Evolutionary conservation across 2,329 filamentous ascomycete genomes (phyloP).

Genomic region (Raffaelea arxii): DNA sequence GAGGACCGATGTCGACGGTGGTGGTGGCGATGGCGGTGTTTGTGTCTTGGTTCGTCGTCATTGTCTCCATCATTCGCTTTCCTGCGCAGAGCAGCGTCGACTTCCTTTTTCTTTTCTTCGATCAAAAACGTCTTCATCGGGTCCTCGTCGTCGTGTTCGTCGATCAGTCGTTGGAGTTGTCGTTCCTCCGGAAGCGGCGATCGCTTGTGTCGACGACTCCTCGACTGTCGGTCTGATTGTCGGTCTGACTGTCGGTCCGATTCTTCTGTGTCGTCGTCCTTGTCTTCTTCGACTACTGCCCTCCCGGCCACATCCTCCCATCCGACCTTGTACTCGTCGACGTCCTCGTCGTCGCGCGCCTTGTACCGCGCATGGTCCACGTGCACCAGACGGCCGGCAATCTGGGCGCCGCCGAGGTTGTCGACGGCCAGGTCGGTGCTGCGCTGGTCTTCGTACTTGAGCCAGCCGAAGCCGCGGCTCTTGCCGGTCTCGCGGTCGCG

Average conservation of each 20-base stretch:
- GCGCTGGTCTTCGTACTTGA: constrained; percentile 97
- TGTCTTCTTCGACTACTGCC: constrained; percentile 34
- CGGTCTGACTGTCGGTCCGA: constrained; percentile 13
- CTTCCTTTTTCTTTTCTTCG: constrained; percentile 83
- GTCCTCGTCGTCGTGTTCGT: constrained; percentile 86
- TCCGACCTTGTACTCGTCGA: constrained; percentile 47
- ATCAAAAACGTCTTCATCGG: constrained; percentile 93
- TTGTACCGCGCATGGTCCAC: constrained; percentile 95
- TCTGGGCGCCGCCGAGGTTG: constrained; percentile 79
- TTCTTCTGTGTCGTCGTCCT: constrained; percentile 29
- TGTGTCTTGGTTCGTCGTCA: constrained; percentile 28
- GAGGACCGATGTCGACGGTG: constrained; percentile 31
- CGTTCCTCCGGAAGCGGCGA: constrained; percentile 70
- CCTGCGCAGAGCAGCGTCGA: constrained; percentile 58
- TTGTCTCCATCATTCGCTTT: constrained; percentile 41
- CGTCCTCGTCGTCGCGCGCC: constrained; percentile 66
- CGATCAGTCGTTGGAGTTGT: constrained; percentile 65
- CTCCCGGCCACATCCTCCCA: constrained; percentile 49
- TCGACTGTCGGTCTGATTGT: too few species aligned
- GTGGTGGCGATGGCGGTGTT: constrained; percentile 32
- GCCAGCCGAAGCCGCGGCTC: constrained; percentile 86
- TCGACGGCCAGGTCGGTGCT: constrained; percentile 95
- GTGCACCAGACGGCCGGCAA: constrained; percentile 69
- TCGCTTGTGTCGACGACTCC: constrained; percentile 24
- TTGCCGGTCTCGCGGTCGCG: constrained; percentile 96